phyloP scores from a whole-genome alignment of 805 yeast genomes.

The Komagataella ulmi region DNA sequence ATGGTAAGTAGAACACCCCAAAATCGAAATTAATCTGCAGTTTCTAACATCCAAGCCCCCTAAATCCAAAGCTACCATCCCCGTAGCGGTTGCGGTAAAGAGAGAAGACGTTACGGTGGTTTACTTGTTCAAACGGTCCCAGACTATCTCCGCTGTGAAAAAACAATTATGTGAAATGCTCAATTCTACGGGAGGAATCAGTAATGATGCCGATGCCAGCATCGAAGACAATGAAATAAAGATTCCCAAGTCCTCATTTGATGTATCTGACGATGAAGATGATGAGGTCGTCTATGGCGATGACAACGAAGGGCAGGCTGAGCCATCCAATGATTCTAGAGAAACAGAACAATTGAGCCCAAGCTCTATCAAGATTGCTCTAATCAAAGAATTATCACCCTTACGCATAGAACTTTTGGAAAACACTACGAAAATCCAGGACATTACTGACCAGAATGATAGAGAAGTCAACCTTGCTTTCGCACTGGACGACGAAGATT shows the following conservation, averaged over 20 bases:
- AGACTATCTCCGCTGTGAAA: conserved; percentile 14
- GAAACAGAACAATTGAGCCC: conserved; percentile 4
- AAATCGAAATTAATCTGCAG: background rate
- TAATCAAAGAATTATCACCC: conserved; percentile 22
- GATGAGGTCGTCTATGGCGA: conserved; percentile 20
- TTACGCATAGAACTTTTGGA: conserved; percentile 4
- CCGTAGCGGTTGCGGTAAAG: conserved; percentile 16
- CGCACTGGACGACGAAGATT: conserved; percentile 22
- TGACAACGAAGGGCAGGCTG: background rate
- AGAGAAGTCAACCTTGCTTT: conserved; percentile 19
- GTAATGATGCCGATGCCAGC: conserved; percentile 15
- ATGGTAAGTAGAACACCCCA: background rate
- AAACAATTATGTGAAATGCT: conserved; percentile 22
- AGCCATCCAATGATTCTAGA: background rate
- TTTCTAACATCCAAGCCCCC: background rate
- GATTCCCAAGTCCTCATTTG: conserved; percentile 25
- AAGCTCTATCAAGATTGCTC: conserved; percentile 21
- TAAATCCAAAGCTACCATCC: conserved; percentile 2
- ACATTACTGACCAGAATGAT: background rate
- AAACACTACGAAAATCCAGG: background rate
- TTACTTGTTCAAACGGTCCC: conserved; percentile 11
- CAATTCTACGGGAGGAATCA: conserved; percentile 33
- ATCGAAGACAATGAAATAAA: conserved; percentile 21
- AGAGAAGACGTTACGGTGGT: conserved; percentile 22
- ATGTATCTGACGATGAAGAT: conserved; percentile 11